Evolutionary conservation across 768 basidiomycete species (phyloP), one percentile per base, ranked within the genome.

Genomic region (Holtermanniella nyarrowii): DNA sequence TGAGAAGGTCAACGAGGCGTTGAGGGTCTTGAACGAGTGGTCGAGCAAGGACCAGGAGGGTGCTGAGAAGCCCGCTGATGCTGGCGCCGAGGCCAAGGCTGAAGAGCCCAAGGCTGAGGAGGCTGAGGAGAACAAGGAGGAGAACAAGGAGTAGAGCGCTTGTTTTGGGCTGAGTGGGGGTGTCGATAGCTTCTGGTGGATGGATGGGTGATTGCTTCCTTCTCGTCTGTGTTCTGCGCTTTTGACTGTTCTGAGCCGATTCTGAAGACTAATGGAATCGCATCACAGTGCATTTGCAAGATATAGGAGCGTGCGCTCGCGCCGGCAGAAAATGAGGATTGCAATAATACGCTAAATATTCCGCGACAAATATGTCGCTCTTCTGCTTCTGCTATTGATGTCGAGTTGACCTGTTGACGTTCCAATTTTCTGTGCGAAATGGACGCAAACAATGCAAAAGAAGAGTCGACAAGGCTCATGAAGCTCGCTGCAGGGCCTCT

Each of bases 1-100:
- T 66, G 75, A 77, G 73, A 99, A 99, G 79, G 85, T 95, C 59
- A 81, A 80, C 54, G 93, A 97, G 77, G 93, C 93, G 26, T 79
- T 96, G 56, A 70, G 77, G 52, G 91, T 96, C 45, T 78, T 96
- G 49, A 82, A 86, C 50, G 90, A 95, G 65, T 96, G 84, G 76
- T 69, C 82, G 54, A 75, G 74, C 70, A 74, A 76, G 45, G 48
- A 47, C 25, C 59, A 60, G 39, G 59, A 55, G 14, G 43, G 57
- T 27, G 58, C 55, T 22, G 57, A 26, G 11, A 46, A 46, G 26
- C 47, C 54, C 21, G n/a, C 26, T 24, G 48, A 42, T 5, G 52
- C 41, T 18, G 42, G 45, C 16, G 40, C 49, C 44, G 25, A 44
- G 21, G 49, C 49, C 21, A 48, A 57, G 53, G 44, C 39, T 25